Conservation (phyloP, 2,329 filamentous ascomycete genomes). For the Sporothrix brunneoviolacea region DNA sequence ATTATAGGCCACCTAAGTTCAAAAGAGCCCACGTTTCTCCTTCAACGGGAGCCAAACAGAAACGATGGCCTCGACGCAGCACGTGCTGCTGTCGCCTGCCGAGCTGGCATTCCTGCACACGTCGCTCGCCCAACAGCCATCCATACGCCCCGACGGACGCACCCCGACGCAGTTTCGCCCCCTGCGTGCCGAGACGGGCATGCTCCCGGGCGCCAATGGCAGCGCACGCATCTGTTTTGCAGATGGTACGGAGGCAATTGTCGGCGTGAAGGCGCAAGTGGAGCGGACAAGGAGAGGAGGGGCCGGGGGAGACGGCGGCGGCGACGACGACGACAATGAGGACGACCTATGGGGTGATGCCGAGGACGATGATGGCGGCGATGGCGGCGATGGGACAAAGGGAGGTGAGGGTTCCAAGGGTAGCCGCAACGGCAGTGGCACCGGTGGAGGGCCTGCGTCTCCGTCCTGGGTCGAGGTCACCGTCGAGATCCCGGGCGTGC, state of each 20-base stretch:
- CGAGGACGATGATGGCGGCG: constrained; percentile 21
- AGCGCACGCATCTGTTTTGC: constrained; percentile 90
- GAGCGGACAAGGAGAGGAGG: constrained; percentile 54
- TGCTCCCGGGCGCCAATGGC: constrained; percentile 84
- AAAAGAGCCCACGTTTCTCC: background rate
- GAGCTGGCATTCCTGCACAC: constrained; percentile 93
- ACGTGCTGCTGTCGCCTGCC: constrained; percentile 80
- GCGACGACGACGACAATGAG: constrained; percentile 10
- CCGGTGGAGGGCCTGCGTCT: constrained; percentile 22
- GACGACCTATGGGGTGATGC: constrained; percentile 5
- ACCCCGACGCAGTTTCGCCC: constrained; percentile 81
- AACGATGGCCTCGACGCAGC: constrained; percentile 57
- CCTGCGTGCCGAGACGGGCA: constrained; percentile 80
- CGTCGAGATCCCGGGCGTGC: constrained; percentile 83
- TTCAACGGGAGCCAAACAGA: background rate
- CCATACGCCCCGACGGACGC: constrained; percentile 85
- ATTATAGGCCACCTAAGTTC: too few species aligned
- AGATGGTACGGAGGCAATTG: constrained; percentile 92
- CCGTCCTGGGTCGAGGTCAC: constrained; percentile 73
- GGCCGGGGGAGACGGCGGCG: constrained; percentile 21
- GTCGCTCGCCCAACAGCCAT: constrained; percentile 72
- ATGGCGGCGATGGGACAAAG: too few species aligned
- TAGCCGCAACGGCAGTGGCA: constrained; percentile 22
- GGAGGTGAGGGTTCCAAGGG: too few species aligned
- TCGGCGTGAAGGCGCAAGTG: constrained; percentile 92